Percentiles rank a stretch among this genome's conserved stretches.
Conservation (phyloP, 106 monocot species). For the Ottelia alismoides region DNA sequence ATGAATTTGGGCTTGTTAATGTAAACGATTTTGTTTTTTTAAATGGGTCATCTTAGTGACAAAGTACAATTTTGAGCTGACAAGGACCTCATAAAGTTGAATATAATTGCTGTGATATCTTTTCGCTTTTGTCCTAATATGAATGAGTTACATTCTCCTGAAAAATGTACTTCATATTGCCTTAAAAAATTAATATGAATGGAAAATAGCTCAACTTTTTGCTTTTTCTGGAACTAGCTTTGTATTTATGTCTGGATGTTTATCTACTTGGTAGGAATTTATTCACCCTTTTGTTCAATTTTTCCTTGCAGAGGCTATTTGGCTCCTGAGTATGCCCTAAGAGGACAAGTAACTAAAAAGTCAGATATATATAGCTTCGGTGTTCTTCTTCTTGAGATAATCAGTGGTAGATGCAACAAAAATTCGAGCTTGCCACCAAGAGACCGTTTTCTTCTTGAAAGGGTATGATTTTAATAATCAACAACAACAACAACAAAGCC, state of each 20-base stretch:
- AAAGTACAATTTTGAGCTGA: too few species aligned
- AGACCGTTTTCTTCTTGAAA: slow-evolving; percentile 10
- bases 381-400: slow-evolving; percentile 18
- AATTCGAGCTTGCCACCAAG: slow-evolving; percentile 3
- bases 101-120: background rate
- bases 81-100: too few species aligned
- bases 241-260: slow-evolving; percentile 1
- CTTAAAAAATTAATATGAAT: background rate
- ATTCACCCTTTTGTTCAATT: background rate
- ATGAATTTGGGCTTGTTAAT: too few species aligned
- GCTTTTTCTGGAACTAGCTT: background rate
- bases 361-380: slow-evolving; percentile 24
- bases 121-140: background rate
- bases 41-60: too few species aligned
- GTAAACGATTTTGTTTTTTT: too few species aligned
- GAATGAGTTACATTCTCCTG: too few species aligned
- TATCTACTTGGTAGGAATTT: background rate
- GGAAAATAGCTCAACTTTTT: background rate
- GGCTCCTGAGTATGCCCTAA: slow-evolving; percentile 18
- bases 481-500: too few species aligned
- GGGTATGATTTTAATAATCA: too few species aligned
- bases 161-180: too few species aligned
- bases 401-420: slow-evolving; percentile 14
- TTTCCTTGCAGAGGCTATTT: slow-evolving; percentile 13
- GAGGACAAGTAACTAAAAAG: slow-evolving; percentile 12